A percentile compares a stretch with the other conserved stretches of the same genome.
Evolutionary conservation across 768 basidiomycete genomes (phyloP).

Genomic region (Auricularia sp.): DNA sequence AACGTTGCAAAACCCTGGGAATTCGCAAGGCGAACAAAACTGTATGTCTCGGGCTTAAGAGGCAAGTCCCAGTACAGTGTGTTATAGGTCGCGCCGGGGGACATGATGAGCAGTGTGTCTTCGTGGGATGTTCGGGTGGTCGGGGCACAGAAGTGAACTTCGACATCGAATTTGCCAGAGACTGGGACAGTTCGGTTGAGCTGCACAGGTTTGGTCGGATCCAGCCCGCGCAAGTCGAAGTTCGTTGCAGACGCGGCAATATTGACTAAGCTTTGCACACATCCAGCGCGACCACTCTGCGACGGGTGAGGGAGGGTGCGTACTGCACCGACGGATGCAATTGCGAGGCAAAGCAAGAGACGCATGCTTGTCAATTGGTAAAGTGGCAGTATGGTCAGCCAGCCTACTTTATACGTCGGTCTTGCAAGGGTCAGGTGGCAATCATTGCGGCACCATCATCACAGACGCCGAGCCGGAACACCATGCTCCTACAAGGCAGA

Average conservation of each 20-base stretch:
- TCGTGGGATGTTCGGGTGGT: neutral
- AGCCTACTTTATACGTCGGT: no score
- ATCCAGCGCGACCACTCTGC: neutral
- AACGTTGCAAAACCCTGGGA: constrained; percentile 10
- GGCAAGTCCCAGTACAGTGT: neutral
- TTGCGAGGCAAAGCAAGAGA: no score
- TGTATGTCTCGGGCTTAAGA: constrained; percentile 3
- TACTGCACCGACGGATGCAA: no score
- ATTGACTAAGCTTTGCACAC: neutral
- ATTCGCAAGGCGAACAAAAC: constrained; percentile 10
- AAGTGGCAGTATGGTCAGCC: no score
- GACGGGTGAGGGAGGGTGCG: no score
- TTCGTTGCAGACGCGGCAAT: neutral
- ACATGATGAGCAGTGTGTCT: neutral
- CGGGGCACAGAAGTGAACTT: neutral
- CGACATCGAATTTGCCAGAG: neutral
- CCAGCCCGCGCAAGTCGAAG: neutral
- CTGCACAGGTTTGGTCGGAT: neutral
- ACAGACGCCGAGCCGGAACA: no score
- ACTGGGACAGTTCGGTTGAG: neutral
- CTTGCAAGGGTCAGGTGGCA: no score
- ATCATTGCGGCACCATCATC: no score
- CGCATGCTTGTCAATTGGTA: no score
- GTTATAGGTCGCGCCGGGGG: neutral
- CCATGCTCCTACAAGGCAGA: no score